Conservation (phyloP, 352 stramenopile genomes). For the Globisporangium paddicum region DNA sequence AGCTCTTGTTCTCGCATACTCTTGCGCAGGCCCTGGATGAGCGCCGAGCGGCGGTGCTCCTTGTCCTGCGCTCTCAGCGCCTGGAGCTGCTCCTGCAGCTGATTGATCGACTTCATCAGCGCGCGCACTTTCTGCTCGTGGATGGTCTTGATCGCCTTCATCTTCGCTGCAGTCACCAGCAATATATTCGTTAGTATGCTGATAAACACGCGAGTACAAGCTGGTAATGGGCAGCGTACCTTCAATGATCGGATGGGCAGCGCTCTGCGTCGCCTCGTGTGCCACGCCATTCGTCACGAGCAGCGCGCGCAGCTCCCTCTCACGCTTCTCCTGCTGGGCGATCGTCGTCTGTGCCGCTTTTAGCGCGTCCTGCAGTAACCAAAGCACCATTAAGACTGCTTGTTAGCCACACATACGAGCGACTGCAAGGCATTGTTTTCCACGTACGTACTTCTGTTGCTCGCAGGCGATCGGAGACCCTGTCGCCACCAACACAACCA, state of each 20-base stretch:
- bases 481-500: conserved; percentile 11
- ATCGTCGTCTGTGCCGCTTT: conserved; percentile 51
- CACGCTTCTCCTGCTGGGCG: conserved; percentile 49
- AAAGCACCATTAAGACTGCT: background rate
- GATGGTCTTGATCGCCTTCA: conserved; percentile 59
- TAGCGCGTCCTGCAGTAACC: conserved; percentile 35
- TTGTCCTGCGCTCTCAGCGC: conserved; percentile 76
- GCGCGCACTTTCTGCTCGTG: conserved; percentile 76
- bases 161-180: conserved; percentile 31
- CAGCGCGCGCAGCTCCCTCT: conserved; percentile 50
- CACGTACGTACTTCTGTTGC: conserved; percentile 36
- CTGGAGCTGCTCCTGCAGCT: conserved; percentile 75
- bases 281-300: conserved; percentile 38
- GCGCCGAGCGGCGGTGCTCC: conserved; percentile 76
- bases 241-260: conserved; percentile 34
- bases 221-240: conserved; percentile 15
- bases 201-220: background rate
- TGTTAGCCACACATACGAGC: too few species aligned
- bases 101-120: conserved; percentile 83
- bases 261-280: conserved; percentile 17
- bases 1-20: conserved; percentile 81
- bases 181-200: background rate
- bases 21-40: conserved; percentile 80
- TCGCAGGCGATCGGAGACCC: conserved; percentile 40
- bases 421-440: background rate